Evolutionary conservation across 192 early-diverging fungal species (phyloP).

Genomic region (Paraglomus brasilianum): DNA sequence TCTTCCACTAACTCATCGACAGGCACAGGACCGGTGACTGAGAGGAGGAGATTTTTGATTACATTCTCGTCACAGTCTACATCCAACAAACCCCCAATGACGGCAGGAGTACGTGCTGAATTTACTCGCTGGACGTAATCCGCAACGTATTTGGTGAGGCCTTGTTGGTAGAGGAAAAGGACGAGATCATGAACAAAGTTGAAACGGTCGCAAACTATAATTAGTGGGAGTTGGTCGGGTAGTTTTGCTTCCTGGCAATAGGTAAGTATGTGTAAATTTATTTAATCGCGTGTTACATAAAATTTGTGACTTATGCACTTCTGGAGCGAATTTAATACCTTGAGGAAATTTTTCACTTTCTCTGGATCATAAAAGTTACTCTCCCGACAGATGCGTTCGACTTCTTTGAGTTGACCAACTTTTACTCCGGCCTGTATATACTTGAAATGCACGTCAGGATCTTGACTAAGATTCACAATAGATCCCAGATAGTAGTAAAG

Average conservation of each 20-base stretch:
- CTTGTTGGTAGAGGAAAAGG: conserved; percentile 93
- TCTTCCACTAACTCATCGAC: conserved; percentile 85
- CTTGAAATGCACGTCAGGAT: conserved; percentile 96
- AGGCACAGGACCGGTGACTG: conserved; percentile 79
- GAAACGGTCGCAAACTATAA: conserved; percentile 98
- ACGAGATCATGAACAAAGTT: conserved; percentile 98
- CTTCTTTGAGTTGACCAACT: conserved; percentile 94
- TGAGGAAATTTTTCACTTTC: conserved; percentile 98
- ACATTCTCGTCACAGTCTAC: conserved; percentile 96
- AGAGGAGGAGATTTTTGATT: conserved; percentile 88
- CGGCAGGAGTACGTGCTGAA: conserved; percentile 87
- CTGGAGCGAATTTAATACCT: conserved; percentile 43
- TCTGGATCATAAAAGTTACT: conserved; percentile 96
- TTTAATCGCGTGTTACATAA: background rate
- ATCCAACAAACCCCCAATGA: conserved; percentile 95
- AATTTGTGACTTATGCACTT: conserved; percentile 1
- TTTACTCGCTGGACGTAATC: conserved; percentile 99
- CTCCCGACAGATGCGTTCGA: conserved; percentile 96
- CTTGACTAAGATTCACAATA: conserved; percentile 93
- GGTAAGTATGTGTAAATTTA: conserved; percentile 4
- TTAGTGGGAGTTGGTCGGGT: conserved; percentile 93
- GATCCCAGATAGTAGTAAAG: conserved; percentile 97
- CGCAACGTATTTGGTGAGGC: conserved; percentile 94
- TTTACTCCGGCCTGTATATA: conserved; percentile 96
- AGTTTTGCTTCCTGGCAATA: conserved; percentile 79